Evolutionary conservation across 768 basidiomycete species (phyloP), one percentile per base, ranked within the genome.

Genomic region (Psilocybe azurescens): DNA sequence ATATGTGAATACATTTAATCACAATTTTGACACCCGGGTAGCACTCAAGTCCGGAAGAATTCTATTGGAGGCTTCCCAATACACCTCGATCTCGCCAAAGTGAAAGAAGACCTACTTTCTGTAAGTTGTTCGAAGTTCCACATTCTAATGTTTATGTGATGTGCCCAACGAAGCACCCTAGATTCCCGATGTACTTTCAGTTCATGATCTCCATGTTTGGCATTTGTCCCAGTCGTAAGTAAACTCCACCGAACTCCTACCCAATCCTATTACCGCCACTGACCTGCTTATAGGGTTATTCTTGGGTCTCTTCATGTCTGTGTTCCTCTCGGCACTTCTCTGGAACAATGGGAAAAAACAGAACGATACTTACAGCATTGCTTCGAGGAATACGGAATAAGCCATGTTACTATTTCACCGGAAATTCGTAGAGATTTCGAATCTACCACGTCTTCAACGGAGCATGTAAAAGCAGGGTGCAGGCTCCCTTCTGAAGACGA

Each of bases 181-280:
- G 83, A 67, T 81, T 52, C 80, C 81, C 3, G 74, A 78, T 56
- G 83, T 85, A 0, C 67, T 78, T 10, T 79, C 81, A 3, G 72
- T 85, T 7, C 83, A 83, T 66, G 83, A 84, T 66, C 69, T 85
- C 39, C 83, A 85, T 67, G 80, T 84, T 20, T 85, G 83, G 85
- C 82, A 84, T 61, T 73, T 86, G 11, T 84, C 83, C 7, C 82
- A 86, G 69, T 78, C 78, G 84, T 84, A 68, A 62, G 79, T 71
- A n/a, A 36, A 38, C 48, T 30, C 50, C 29, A 39, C 30, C 14
- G 14, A 53, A 29, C 47, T 20, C 11, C 48, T 33, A 58, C 50
- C 28, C n/a, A 33, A 54, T 44, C 38, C 28, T 24, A 56, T 56
- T 39, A 3, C 16, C 18, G 14, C 29, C 20, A 13, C 28, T 47